Evolutionary conservation across 2,329 filamentous ascomycete genomes (phyloP).

Genomic region (Thyridium curvatum): DNA sequence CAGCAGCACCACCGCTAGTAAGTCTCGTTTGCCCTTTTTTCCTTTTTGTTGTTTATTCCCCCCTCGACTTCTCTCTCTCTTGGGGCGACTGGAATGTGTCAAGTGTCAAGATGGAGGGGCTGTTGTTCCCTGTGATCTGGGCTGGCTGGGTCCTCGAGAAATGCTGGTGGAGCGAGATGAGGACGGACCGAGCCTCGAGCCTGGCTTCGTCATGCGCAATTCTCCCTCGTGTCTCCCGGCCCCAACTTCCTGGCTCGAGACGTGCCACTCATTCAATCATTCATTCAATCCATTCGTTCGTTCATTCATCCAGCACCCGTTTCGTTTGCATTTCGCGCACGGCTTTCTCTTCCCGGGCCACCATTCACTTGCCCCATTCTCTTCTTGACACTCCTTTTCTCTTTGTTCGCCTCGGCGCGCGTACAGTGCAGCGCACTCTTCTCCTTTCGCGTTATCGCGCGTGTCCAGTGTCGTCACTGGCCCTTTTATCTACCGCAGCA

Average conservation of each 20-base stretch:
- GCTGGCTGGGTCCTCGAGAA: constrained; percentile 6
- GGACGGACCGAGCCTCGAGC: too few relatives aligned
- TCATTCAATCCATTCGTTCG: background rate
- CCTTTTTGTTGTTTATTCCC: too few relatives aligned
- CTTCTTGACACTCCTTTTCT: background rate
- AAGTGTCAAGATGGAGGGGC: too few relatives aligned
- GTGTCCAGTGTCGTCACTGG: constrained; percentile 1
- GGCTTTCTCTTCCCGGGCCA: background rate
- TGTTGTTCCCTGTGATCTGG: too few relatives aligned
- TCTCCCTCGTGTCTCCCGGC: too few relatives aligned
- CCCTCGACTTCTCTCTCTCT: too few relatives aligned
- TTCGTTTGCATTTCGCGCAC: background rate
- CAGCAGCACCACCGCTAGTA: constrained; percentile 14
- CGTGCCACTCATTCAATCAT: too few relatives aligned
- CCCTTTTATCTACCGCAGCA: background rate
- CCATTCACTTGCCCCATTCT: background rate
- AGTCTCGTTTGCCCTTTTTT: constrained; percentile 1
- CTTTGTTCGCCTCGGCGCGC: background rate
- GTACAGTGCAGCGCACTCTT: background rate
- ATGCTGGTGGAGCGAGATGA: too few relatives aligned
- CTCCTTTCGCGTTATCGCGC: too few relatives aligned
- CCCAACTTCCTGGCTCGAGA: too few relatives aligned
- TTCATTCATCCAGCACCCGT: background rate
- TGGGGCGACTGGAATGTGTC: too few relatives aligned
- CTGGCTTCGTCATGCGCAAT: too few relatives aligned